Conservation (phyloP, 257 asterid genomes). For the Perilla frutescens region DNA sequence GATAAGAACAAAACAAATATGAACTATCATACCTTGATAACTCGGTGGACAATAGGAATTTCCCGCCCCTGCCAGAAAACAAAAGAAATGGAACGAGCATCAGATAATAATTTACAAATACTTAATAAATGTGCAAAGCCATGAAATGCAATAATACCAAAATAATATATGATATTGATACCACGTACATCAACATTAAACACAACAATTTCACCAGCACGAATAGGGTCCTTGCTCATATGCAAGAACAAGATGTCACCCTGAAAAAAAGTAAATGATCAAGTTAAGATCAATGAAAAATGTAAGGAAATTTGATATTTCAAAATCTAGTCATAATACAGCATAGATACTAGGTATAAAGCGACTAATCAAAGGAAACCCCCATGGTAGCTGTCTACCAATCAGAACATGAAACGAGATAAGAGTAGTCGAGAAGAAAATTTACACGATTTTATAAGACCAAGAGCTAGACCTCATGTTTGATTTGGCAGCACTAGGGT, state of each 20-base stretch:
- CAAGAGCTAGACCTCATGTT: slow-evolving; percentile 3
- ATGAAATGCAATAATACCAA: slow-evolving; percentile 13
- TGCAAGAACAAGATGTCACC: slow-evolving; percentile 98
- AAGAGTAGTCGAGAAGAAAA: slow-evolving; percentile 3
- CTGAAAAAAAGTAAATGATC: slow-evolving; percentile 59
- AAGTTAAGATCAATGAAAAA: slow-evolving; percentile 18
- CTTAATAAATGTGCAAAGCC: slow-evolving; percentile 25
- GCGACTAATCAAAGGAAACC: slow-evolving; percentile 12
- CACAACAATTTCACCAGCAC: slow-evolving; percentile 98
- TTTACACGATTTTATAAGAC: slow-evolving; percentile 6
- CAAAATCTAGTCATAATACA: background rate
- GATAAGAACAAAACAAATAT: background rate
- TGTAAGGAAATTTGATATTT: background rate
- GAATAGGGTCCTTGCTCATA: slow-evolving; percentile 95
- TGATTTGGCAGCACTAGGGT: slow-evolving; percentile 15
- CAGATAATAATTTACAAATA: background rate
- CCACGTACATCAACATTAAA: slow-evolving; percentile 89
- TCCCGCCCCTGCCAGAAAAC: slow-evolving; percentile 82
- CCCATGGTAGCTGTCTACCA: slow-evolving; percentile 23
- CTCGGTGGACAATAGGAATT: slow-evolving; percentile 99
- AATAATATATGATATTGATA: slow-evolving; percentile 11
- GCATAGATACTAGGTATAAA: background rate
- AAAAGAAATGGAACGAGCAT: slow-evolving; percentile 11
- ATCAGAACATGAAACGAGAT: background rate
- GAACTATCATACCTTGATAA: slow-evolving; percentile 69